A percentile compares a stretch with the other conserved stretches of the same genome.
Evolutionary conservation across 345 rosid species (phyloP).

Genomic region (Eutrema heterophyllum): DNA sequence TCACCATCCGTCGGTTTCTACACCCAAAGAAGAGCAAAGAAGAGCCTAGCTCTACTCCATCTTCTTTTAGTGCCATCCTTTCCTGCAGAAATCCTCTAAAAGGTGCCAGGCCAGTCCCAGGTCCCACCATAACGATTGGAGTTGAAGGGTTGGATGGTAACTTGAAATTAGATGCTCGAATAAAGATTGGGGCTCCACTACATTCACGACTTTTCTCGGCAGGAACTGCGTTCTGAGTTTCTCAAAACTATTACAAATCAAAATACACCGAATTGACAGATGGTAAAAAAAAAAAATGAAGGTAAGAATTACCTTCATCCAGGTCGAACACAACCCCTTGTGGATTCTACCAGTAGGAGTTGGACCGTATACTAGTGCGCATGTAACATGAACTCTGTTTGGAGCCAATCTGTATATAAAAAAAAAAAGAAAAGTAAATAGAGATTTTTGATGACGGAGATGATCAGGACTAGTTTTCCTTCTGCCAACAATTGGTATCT

Average conservation of each 20-base stretch:
- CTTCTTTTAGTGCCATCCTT: conserved; percentile 74
- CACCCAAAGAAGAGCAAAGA: conserved; percentile 88
- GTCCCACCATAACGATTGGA: conserved; percentile 63
- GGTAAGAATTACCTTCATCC: conserved; percentile 70
- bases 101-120: conserved; percentile 76
- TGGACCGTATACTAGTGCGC: conserved; percentile 80
- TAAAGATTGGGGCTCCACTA: conserved; percentile 58
- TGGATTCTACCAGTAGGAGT: conserved; percentile 84
- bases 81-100: conserved; percentile 81
- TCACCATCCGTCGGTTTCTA: conserved; percentile 79
- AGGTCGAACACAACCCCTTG: conserved; percentile 92
- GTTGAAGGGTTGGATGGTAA: conserved; percentile 44
- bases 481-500: neutral
- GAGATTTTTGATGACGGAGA: neutral
- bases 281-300: neutral
- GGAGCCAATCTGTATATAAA: conserved; percentile 53
- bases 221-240: conserved; percentile 51
- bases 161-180: conserved; percentile 60
- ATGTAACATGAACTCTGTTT: conserved; percentile 80
- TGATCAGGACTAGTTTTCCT: neutral
- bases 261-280: neutral
- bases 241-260: conserved; percentile 8
- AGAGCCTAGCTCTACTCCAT: conserved; percentile 66
- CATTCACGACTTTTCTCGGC: conserved; percentile 51
- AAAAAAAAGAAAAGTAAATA: neutral